A percentile compares a stretch with the other conserved stretches of the same genome.
Conservation (phyloP, 2,329 filamentous ascomycete species). For the Amauroascus verrucosus region DNA sequence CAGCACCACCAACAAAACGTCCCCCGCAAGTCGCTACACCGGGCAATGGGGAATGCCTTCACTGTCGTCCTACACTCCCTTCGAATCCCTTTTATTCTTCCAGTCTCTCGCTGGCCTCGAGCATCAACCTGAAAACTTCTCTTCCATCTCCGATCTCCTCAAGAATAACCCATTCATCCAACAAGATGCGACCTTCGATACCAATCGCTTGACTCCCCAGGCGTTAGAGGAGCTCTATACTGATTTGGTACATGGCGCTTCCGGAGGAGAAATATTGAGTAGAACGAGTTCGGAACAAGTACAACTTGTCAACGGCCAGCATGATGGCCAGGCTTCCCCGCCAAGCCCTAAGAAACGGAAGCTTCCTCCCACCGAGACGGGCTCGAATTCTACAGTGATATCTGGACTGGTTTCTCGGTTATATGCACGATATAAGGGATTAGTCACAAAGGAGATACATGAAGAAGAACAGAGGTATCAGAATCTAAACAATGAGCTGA, state of each 20-base stretch:
- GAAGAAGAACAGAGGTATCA: conserved; percentile 62
- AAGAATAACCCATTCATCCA: conserved; percentile 63
- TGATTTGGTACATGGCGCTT: conserved; percentile 62
- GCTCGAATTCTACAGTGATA: conserved; percentile 56
- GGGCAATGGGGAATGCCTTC: conserved; percentile 47
- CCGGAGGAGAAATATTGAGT: conserved; percentile 12
- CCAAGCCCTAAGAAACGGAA: conserved; percentile 62
- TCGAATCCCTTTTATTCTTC: conserved; percentile 79
- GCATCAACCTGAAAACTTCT: conserved; percentile 55
- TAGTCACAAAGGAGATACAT: conserved; percentile 58
- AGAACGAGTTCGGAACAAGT: conserved; percentile 24
- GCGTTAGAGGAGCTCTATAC: conserved; percentile 71
- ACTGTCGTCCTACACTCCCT: conserved; percentile 61
- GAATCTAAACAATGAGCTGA: conserved; percentile 56
- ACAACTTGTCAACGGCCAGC: conserved; percentile 23
- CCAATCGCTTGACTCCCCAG: conserved; percentile 62
- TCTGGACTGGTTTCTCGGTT: conserved; percentile 62
- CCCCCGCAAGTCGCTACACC: conserved; percentile 30
- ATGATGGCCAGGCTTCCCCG: conserved; percentile 26
- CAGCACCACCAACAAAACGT: conserved; percentile 4
- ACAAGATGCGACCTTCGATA: conserved; percentile 61
- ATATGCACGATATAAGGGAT: conserved; percentile 62
- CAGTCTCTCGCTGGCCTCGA: conserved; percentile 64
- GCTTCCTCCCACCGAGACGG: conserved; percentile 56
- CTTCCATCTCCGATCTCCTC: conserved; percentile 62